These are phyloP conservation scores for Ilyonectria robusta DNA, from an alignment of 2,329 filamentous ascomycete species.

Conservation along the genomic window DNA sequence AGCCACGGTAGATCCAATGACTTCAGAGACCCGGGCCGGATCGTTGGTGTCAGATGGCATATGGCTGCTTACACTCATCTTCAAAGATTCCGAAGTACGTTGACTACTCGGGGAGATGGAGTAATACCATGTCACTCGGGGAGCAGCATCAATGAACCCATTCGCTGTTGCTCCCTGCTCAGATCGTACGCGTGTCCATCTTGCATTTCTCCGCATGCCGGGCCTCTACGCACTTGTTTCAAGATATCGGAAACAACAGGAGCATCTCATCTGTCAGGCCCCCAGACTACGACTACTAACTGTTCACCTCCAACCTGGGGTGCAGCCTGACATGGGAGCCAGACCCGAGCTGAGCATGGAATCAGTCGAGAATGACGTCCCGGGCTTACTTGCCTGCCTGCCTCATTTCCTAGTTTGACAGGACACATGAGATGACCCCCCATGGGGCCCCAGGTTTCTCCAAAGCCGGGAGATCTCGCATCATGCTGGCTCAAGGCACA, in stretches of 20 bases:
- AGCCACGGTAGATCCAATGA: background rate
- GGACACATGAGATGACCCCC: slow-evolving; percentile 1
- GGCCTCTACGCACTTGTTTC: too few species aligned
- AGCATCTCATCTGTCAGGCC: background rate
- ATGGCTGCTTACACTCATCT: background rate
- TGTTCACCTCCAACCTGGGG: background rate
- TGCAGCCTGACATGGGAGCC: background rate
- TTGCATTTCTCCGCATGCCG: background rate
- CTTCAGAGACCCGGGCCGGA: background rate
- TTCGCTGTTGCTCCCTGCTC: background rate
- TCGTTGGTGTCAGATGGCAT: background rate
- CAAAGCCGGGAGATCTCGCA: slow-evolving; percentile 14
- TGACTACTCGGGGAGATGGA: background rate
- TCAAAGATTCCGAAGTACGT: background rate
- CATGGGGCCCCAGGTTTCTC: slow-evolving; percentile 21
- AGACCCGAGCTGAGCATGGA: slow-evolving; percentile 9
- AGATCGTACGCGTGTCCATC: background rate
- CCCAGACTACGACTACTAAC: background rate
- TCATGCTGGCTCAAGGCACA: slow-evolving; percentile 3
- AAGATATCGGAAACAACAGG: background rate
- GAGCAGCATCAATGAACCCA: background rate
- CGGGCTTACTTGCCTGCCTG: slow-evolving; percentile 5
- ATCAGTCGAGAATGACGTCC: slow-evolving; percentile 24
- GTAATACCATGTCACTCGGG: background rate
- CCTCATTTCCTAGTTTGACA: background rate